Evolutionary conservation across 257 asterid species (phyloP).

Genomic region (Solanum sitiens): DNA sequence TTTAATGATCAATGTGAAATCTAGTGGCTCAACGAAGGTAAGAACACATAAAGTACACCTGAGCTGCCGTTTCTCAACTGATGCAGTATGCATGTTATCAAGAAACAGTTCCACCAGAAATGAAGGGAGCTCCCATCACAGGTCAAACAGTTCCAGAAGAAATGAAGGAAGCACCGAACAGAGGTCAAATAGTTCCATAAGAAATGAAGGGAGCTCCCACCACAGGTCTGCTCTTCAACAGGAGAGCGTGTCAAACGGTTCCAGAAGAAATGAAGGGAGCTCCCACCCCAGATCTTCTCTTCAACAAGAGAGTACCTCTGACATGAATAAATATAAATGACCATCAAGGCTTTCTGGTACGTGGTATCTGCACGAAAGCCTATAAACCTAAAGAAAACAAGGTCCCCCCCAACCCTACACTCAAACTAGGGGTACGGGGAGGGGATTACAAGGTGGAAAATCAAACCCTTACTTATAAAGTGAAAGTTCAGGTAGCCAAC

Average conservation of each 20-base stretch:
- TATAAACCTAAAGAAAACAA: not conserved
- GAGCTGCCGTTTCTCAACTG: slow-evolving; percentile 28
- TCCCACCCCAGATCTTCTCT: slow-evolving; percentile 13
- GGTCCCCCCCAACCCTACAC: not conserved
- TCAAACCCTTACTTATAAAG: not conserved
- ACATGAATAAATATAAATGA: not conserved
- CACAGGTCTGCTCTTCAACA: slow-evolving; percentile 6
- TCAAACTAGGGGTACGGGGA: not conserved
- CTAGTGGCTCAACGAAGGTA: slow-evolving; percentile 36
- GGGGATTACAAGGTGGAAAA: not conserved
- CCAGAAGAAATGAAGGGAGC: slow-evolving; percentile 30
- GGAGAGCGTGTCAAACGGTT: not conserved
- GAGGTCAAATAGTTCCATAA: slow-evolving; percentile 20
- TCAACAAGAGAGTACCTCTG: slow-evolving; percentile 6
- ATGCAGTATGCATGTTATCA: slow-evolving; percentile 9
- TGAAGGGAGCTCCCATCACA: slow-evolving; percentile 24
- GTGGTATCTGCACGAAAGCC: not conserved
- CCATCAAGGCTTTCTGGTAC: not conserved
- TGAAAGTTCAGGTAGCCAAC: not conserved
- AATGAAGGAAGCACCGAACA: not conserved
- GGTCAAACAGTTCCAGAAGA: slow-evolving; percentile 4
- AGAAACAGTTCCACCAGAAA: slow-evolving; percentile 30
- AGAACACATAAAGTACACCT: slow-evolving; percentile 39
- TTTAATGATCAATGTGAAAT: slow-evolving; percentile 43
- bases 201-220: slow-evolving; percentile 23